phyloP scores from a whole-genome alignment of 2,329 filamentous ascomycete species.

The Diatrype stigma region DNA sequence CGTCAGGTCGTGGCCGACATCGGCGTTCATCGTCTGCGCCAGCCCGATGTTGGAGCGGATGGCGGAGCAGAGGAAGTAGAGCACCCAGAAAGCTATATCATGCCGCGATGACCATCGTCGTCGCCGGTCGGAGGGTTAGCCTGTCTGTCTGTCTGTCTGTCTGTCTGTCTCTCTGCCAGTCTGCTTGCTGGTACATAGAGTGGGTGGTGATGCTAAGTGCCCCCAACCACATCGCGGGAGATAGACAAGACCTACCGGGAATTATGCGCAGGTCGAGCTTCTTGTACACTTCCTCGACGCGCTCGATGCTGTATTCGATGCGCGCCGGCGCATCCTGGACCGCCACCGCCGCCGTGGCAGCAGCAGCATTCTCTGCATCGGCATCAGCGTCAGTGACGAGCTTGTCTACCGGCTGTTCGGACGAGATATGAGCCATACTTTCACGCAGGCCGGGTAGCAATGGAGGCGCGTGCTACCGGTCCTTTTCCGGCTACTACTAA shows the following conservation, averaged over 20 bases:
- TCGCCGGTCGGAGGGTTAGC: too few relatives aligned
- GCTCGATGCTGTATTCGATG: slow-evolving; percentile 41
- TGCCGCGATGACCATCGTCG: too few relatives aligned
- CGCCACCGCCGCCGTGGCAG: slow-evolving; percentile 10
- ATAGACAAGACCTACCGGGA: slow-evolving; percentile 50
- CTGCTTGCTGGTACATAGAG: too few relatives aligned
- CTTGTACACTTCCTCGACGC: slow-evolving; percentile 52
- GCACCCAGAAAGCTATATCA: slow-evolving; percentile 69
- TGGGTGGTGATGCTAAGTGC: too few relatives aligned
- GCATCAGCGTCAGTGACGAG: slow-evolving; percentile 16
- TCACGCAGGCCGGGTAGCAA: slow-evolving; percentile 47
- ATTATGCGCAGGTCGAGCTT: slow-evolving; percentile 59
- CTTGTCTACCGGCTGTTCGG: slow-evolving; percentile 31
- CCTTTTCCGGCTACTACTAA: slow-evolving; percentile 36
- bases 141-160: too few relatives aligned
- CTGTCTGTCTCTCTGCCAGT: too few relatives aligned
- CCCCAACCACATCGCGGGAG: too few relatives aligned
- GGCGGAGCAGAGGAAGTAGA: slow-evolving; percentile 90
- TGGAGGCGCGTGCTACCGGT: slow-evolving; percentile 47
- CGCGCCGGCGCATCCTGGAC: slow-evolving; percentile 11
- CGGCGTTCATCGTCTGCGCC: slow-evolving; percentile 87
- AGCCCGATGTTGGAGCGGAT: slow-evolving; percentile 90
- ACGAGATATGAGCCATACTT: slow-evolving; percentile 40
- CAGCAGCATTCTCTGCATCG: slow-evolving; percentile 11
- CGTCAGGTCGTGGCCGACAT: slow-evolving; percentile 68